These are phyloP conservation scores for Nannochloropsis salina DNA, from an alignment of 108 stramenopile species.

Conservation along the genomic window DNA sequence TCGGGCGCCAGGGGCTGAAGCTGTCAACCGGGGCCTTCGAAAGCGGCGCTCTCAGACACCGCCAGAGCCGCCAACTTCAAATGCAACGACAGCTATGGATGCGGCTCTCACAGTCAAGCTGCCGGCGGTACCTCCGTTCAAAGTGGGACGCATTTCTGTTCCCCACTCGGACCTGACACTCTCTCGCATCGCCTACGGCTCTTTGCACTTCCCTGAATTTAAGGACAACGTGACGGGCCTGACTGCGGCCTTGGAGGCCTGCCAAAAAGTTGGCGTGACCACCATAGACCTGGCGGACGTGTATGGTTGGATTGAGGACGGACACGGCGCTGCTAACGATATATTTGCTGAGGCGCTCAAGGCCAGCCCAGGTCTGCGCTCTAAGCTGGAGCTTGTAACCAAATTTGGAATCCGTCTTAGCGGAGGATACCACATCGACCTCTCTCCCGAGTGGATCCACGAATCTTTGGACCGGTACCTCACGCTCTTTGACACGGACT, in stretches of 20 bases:
- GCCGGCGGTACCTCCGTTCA: neutral
- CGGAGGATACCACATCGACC: neutral
- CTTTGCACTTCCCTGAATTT: neutral
- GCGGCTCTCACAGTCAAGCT: neutral
- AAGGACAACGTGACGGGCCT: slow-evolving; percentile 7
- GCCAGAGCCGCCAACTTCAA: neutral
- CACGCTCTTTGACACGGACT: neutral
- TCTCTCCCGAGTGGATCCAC: slow-evolving; percentile 13
- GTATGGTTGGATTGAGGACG: neutral
- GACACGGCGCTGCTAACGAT: neutral
- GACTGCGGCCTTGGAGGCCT: neutral
- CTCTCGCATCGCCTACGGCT: slow-evolving; percentile 3
- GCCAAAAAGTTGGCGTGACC: neutral
- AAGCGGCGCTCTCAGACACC: neutral
- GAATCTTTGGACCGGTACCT: neutral
- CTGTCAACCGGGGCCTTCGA: neutral
- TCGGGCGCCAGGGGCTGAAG: neutral
- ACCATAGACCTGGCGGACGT: slow-evolving; percentile 12
- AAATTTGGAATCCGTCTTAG: slow-evolving; percentile 4
- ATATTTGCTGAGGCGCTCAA: neutral
- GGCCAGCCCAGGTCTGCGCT: neutral
- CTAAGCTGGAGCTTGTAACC: neutral
- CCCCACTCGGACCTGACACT: slow-evolving; percentile 5
- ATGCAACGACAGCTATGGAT: neutral
- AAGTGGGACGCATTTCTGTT: neutral